Base-by-base conservation (phyloP, 2,329 filamentous ascomycete species). In the Diplodia sapinea region DNA sequence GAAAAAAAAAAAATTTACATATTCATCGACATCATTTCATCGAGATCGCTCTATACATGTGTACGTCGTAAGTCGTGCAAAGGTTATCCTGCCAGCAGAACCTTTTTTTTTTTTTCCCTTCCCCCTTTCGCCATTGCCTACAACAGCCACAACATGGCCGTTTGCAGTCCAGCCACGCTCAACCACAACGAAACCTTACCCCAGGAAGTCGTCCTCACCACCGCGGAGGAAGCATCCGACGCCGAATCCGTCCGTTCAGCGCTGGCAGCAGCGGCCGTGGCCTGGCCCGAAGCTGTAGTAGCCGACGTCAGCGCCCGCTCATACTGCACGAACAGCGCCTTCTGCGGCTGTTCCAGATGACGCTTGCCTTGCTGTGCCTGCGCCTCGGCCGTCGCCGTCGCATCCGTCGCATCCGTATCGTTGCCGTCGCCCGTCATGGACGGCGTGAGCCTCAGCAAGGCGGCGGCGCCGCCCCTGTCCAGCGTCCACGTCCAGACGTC, bases 401-500 rank as follows among this genome's bases (percentile, higher is more conserved):
- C 17, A 17, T 8, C 8, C 54, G 31, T 40, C n/a, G 33, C 36
- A 11, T 36, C 31, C n/a, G 31, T 56, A 4, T 9, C 54, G 9
- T 52, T 29, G 13, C 36, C 26, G 1, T 38, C 52, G 17, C 29
- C 23, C 33, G 31, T 38, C 17, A 56, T 29, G 15, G 40, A 62
- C 11, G 40, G 57, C 20, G 57, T 62, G 17, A 62, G 33, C 29
- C 59, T 17, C 26, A 63, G n/a, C 26, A 63, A 8, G 15, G 31
- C 43, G 13, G 59, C 59, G 3, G 9, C 59, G 3, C 59, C 59
- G 1, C 11, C 47, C 11, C 6, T 29, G 6, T 51, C 59, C 26
- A 63, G 59, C 29, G 43, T 63, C 59, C 59, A 63, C n/a, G 43
- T 49, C 15, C 31, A 29, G 23, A 17, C 4, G 26, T 59, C 55